Base-by-base conservation (phyloP, 306 rosid genomes). In the Dalbergia cochinchinensis region DNA sequence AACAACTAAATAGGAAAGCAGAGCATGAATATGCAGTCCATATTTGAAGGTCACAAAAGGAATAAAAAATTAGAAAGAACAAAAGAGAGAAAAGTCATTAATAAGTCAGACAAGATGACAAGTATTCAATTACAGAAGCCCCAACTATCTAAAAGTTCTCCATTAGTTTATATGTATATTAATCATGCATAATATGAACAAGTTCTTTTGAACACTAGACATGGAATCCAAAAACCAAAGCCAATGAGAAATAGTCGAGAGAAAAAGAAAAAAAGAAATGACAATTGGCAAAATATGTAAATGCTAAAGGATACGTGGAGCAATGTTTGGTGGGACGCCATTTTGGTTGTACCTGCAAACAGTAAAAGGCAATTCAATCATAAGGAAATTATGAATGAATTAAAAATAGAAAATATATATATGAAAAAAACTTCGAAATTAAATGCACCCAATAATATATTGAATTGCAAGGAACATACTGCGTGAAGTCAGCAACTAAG, bases 401-500 rank as follows among this genome's bases (percentile, higher is more conserved):
- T 10, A 47, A 47, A 47, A 47, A 3, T 47, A 47, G 53, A 11
- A 47, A 47, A 11, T 11, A 11, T 11, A 1, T 47, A 47, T 11
- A 12, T 1, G 3, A 47, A 47, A 42, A 42, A 47, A 8, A 47
- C 15, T 47, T 47, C 53, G 12, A 47, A 47, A 47, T 47, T 47
- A 47, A 47, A 47, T 12, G 4, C 15, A 47, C 15, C 53, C 50
- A 37, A 37, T 26, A 26, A 26, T 22, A 22, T 35, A 35, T 37
- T 26, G 55, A 45, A 77, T 69, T 22, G 47, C 67, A 54, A 31
- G 85, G 76, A 65, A 82, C 90, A 16, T 87, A 95, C 99, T 86
- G 71, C 10, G 98, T 90, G 86, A 95, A 95, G 79, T 95, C 99
- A 35, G 93, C 98, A 35, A 93, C 95, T 85, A 95, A 86, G 89